Evolutionary conservation across 2,329 filamentous ascomycete species (phyloP).

Genomic region (Colletotrichum brevisporum): DNA sequence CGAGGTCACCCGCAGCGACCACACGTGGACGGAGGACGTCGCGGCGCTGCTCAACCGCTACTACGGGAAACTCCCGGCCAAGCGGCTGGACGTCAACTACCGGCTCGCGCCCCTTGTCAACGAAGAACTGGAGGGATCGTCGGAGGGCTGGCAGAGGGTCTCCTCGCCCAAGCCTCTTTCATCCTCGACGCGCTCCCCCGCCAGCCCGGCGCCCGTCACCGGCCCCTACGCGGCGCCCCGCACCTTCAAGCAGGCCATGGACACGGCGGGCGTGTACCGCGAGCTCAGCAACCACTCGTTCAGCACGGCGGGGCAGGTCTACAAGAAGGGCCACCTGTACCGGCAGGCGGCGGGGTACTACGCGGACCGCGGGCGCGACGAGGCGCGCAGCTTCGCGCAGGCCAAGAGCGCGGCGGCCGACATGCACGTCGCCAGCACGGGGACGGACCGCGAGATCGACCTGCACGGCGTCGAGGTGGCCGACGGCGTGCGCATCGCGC

Average conservation of each 20-base stretch:
- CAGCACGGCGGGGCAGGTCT: conserved; percentile 57
- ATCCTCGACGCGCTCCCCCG: conserved; percentile 23
- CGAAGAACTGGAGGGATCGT: conserved; percentile 49
- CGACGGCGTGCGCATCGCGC: conserved; percentile 85
- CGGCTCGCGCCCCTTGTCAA: conserved; percentile 53
- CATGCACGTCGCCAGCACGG: conserved; percentile 77
- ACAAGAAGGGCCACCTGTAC: conserved; percentile 73
- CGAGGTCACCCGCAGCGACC: conserved; percentile 50
- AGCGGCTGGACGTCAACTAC: conserved; percentile 56
- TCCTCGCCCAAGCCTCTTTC: conserved; percentile 21
- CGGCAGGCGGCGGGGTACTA: conserved; percentile 84
- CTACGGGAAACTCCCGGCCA: conserved; percentile 56
- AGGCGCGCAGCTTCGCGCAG: conserved; percentile 68
- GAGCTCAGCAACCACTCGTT: conserved; percentile 50
- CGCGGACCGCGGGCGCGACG: conserved; percentile 76
- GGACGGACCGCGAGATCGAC: conserved; percentile 74
- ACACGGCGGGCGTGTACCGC: conserved; percentile 47
- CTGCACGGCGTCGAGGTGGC: conserved; percentile 87
- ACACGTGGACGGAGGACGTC: conserved; percentile 56
- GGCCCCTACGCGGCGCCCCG: conserved; percentile 1
- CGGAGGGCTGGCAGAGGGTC: conserved; percentile 31
- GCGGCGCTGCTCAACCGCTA: conserved; percentile 58
- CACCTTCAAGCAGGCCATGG: conserved; percentile 38
- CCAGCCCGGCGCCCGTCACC: conserved; percentile 15
- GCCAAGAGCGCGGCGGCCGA: conserved; percentile 79